Percentiles rank a stretch among this genome's conserved stretches.
These are phyloP conservation scores for Echinochloa phyllopogon DNA, from an alignment of 176 grass and related monocot genomes.

Conservation along the genomic window DNA sequence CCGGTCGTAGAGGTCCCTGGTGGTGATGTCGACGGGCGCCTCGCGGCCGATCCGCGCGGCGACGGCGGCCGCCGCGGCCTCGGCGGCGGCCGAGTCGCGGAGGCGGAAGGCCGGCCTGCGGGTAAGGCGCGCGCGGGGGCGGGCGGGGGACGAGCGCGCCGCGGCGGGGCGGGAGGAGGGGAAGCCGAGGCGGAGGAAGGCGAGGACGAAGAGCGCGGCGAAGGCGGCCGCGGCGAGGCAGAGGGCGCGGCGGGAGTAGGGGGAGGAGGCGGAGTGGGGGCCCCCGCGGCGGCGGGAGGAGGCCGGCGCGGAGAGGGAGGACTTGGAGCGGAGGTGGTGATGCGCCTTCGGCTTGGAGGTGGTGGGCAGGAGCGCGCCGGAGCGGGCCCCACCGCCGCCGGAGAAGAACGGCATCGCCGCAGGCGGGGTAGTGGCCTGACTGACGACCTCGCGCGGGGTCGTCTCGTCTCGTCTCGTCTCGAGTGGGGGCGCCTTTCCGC, in stretches of 20 bases:
- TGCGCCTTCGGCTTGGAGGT: conserved; percentile 56
- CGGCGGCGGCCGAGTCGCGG: conserved; percentile 48
- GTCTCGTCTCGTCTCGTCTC: background rate
- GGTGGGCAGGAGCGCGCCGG: conserved; percentile 55
- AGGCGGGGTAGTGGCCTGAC: conserved; percentile 6
- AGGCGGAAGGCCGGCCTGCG: conserved; percentile 61
- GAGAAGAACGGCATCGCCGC: conserved; percentile 60
- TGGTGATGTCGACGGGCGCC: conserved; percentile 79
- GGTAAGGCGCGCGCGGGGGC: conserved; percentile 54
- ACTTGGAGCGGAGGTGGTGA: conserved; percentile 61
- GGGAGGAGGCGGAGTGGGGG: conserved; percentile 39
- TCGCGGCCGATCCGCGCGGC: conserved; percentile 41
- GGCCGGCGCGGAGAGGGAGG: conserved; percentile 49
- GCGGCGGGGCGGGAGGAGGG: conserved; percentile 50
- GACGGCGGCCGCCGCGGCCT: conserved; percentile 38
- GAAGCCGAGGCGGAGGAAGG: conserved; percentile 69
- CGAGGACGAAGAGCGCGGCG: conserved; percentile 61
- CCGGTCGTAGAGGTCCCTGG: conserved; percentile 91
- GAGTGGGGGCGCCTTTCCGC: conserved; percentile 23
- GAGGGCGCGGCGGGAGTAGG: conserved; percentile 63
- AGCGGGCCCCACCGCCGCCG: conserved; percentile 43
- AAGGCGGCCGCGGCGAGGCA: conserved; percentile 55
- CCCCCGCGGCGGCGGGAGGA: conserved; percentile 53
- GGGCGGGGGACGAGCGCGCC: background rate
- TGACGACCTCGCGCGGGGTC: conserved; percentile 33